These are phyloP conservation scores for Rhodotorula graminis DNA, from an alignment of 768 basidiomycete genomes.

Conservation along the genomic window DNA sequence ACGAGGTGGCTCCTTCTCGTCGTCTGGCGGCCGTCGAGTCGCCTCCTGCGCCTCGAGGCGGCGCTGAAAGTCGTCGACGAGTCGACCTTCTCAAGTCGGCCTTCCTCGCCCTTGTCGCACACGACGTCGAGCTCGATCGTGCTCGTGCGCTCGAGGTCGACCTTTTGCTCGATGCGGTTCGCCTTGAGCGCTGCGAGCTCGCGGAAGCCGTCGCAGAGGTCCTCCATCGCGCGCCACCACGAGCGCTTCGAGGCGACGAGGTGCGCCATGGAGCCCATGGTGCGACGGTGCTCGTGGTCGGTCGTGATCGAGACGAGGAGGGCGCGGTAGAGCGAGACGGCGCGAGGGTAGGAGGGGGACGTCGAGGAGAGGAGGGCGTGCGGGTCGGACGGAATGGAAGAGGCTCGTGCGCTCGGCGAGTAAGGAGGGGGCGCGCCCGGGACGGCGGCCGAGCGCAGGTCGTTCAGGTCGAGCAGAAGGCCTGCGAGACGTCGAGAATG, in stretches of 20 bases:
- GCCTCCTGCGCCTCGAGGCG: neutral
- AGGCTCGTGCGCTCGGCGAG: neutral
- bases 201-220: slow-evolving; percentile 33
- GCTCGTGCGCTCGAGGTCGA: slow-evolving; percentile 1
- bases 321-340: slow-evolving; percentile 19
- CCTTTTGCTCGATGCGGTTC: neutral
- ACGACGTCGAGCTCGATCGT: slow-evolving; percentile 31
- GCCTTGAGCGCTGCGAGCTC: slow-evolving; percentile 4
- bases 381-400: slow-evolving; percentile 9
- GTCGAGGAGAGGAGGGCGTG: slow-evolving; percentile 25
- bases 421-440: neutral
- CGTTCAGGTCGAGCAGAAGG: slow-evolving; percentile 37
- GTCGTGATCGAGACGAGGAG: slow-evolving; percentile 19
- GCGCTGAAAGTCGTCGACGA: too few species aligned
- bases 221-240: slow-evolving; percentile 37
- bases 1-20: too few species aligned
- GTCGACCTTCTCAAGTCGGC: too few species aligned
- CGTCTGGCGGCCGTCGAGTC: neutral
- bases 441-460: neutral
- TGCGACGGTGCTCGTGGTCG: slow-evolving; percentile 10
- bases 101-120: neutral
- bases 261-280: slow-evolving; percentile 16
- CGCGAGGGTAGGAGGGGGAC: slow-evolving; percentile 19
- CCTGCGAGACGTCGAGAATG: neutral
- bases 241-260: slow-evolving; percentile 14